Conservation (phyloP, 768 basidiomycete species). For the Boletus huronensis region DNA sequence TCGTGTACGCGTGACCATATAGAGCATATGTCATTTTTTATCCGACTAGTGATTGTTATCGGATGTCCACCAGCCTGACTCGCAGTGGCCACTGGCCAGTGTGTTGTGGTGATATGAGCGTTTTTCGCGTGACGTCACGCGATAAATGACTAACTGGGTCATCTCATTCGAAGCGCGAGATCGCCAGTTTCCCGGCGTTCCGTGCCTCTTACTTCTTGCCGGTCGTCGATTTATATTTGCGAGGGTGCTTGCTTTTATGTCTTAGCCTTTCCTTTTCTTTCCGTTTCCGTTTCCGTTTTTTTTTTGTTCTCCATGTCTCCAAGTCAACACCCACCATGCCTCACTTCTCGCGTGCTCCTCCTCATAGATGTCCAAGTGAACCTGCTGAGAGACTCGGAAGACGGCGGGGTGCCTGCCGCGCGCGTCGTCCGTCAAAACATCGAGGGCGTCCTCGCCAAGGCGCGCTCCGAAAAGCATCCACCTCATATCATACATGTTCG, state of each 20-base stretch:
- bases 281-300: neutral
- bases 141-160: constrained; percentile 4
- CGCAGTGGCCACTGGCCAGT: too few relatives aligned
- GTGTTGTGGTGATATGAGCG: neutral
- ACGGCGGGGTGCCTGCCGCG: constrained; percentile 53
- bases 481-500: constrained; percentile 67
- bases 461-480: constrained; percentile 44
- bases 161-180: neutral
- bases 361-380: constrained; percentile 55
- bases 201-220: neutral
- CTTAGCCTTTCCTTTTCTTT: neutral
- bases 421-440: constrained; percentile 45
- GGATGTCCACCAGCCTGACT: too few relatives aligned
- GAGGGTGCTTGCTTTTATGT: neutral
- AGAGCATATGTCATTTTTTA: neutral
- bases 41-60: neutral
- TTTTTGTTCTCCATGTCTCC: constrained; percentile 15
- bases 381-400: constrained; percentile 45
- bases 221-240: constrained; percentile 15
- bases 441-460: constrained; percentile 43
- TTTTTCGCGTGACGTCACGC: constrained; percentile 26
- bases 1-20: neutral
- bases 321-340: constrained; percentile 16
- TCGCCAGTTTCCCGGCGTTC: neutral
- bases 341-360: constrained; percentile 47